Evolutionary conservation across 352 stramenopile species (phyloP).

Genomic region (Pythium rhizo-oryzae): DNA sequence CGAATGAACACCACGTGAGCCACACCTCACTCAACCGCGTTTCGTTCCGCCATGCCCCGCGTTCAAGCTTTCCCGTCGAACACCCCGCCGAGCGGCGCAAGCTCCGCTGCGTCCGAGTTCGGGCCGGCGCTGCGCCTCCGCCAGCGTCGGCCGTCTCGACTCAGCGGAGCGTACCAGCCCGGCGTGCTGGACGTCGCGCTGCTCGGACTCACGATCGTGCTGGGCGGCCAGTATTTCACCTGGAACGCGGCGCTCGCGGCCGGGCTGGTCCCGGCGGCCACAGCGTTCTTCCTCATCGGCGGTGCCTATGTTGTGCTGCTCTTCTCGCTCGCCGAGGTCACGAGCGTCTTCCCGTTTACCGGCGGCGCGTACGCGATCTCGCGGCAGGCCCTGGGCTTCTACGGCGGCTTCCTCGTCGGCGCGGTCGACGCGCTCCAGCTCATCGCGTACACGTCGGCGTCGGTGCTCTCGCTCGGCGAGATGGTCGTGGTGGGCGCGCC

Average conservation of each 20-base stretch:
- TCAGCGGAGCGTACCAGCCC: not conserved
- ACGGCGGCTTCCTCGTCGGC: conserved; percentile 28
- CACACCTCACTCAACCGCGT: too few species aligned
- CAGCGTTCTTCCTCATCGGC: conserved; percentile 21
- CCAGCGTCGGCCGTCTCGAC: not conserved
- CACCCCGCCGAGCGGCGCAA: not conserved
- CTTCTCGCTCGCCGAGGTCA: conserved; percentile 32
- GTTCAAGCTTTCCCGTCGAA: not conserved
- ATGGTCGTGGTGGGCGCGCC: conserved; percentile 25
- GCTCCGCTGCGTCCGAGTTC: conserved; percentile 11
- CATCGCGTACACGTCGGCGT: conserved; percentile 31
- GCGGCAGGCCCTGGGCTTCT: conserved; percentile 33
- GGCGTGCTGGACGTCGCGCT: conserved; percentile 26
- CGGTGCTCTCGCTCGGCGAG: conserved; percentile 27
- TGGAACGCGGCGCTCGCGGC: conserved; percentile 36
- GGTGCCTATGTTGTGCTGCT: conserved; percentile 29
- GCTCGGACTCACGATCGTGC: conserved; percentile 35
- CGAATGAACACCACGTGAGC: too few species aligned
- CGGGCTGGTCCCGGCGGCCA: conserved; percentile 18
- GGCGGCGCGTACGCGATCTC: conserved; percentile 34
- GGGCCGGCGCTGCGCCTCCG: conserved; percentile 9
- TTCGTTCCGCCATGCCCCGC: not conserved
- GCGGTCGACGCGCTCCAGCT: conserved; percentile 32
- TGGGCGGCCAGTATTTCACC: conserved; percentile 37
- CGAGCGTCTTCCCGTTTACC: conserved; percentile 30